A percentile compares a stretch with the other conserved stretches of the same genome.
Evolutionary conservation across 192 early-diverging fungal genomes (phyloP).

Genomic region (Umbelopsis sp.): DNA sequence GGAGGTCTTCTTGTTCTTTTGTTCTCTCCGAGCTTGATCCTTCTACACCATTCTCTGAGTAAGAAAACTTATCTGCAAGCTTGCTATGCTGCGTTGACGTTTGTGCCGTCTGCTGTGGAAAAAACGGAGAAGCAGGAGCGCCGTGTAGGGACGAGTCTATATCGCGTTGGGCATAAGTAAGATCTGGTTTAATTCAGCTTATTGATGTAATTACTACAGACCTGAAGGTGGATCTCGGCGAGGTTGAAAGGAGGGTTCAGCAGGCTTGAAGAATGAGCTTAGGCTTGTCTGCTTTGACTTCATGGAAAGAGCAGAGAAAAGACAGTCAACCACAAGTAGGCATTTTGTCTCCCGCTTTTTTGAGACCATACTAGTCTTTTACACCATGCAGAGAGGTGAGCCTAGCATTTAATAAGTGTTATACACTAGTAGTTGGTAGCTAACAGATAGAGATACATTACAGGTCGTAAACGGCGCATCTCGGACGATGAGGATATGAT

Average conservation of each 20-base stretch:
- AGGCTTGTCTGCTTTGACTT: slow-evolving; percentile 16
- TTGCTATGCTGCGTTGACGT: background rate
- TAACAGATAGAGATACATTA: background rate
- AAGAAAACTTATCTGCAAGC: background rate
- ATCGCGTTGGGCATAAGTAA: background rate
- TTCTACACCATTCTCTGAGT: background rate
- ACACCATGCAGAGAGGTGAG: slow-evolving; percentile 13
- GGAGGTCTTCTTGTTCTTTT: background rate
- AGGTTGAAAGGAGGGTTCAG: background rate
- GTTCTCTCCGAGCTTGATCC: background rate
- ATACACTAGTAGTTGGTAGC: background rate
- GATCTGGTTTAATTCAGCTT: background rate
- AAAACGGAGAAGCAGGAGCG: background rate
- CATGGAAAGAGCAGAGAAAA: slow-evolving; percentile 15
- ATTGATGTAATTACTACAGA: background rate
- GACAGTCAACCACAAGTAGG: background rate
- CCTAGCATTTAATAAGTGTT: background rate
- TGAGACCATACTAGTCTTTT: background rate
- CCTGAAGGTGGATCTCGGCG: slow-evolving; percentile 18
- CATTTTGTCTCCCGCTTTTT: slow-evolving; percentile 7
- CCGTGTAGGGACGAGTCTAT: slow-evolving; percentile 13
- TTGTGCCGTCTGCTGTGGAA: background rate
- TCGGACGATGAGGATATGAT: slow-evolving; percentile 42
- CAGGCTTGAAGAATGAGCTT: slow-evolving; percentile 17
- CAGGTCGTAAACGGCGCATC: slow-evolving; percentile 36